These are phyloP conservation scores for Cymbidium sinense DNA, from an alignment of 106 monocot genomes.

Conservation along the genomic window DNA sequence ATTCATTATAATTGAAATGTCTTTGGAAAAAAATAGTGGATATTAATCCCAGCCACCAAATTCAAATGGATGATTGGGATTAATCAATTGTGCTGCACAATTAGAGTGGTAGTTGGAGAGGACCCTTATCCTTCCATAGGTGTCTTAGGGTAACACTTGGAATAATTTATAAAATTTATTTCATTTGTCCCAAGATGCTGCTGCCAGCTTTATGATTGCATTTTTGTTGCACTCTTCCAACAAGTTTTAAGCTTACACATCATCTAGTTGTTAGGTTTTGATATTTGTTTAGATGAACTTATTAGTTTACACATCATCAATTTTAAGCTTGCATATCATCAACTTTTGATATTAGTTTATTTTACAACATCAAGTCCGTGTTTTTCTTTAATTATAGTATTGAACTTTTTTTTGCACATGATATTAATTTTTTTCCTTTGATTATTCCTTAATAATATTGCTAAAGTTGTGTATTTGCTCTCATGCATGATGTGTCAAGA, in stretches of 20 bases:
- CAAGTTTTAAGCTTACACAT: not conserved
- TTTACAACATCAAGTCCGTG: not conserved
- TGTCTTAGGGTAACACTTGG: not conserved
- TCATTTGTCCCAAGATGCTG: not conserved
- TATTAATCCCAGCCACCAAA: not conserved
- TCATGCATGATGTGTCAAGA: conserved; percentile 38
- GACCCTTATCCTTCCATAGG: too few relatives aligned
- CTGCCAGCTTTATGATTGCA: not conserved
- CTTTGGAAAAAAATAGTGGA: not conserved
- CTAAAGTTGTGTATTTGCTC: not conserved
- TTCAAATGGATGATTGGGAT: not conserved
- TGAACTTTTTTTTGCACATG: not conserved
- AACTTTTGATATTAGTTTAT: too few relatives aligned
- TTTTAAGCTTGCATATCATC: too few relatives aligned
- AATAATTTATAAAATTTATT: not conserved
- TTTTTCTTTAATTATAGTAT: not conserved
- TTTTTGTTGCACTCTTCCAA: not conserved
- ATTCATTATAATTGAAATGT: not conserved
- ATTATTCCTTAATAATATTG: not conserved
- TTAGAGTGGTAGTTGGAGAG: not conserved
- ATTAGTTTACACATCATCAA: too few relatives aligned
- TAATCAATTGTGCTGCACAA: not conserved
- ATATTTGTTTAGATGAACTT: not conserved
- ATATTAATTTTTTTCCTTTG: not conserved
- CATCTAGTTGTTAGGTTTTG: not conserved